Conservation (phyloP, 331 rosid genomes). For the Telfairia occidentalis region DNA sequence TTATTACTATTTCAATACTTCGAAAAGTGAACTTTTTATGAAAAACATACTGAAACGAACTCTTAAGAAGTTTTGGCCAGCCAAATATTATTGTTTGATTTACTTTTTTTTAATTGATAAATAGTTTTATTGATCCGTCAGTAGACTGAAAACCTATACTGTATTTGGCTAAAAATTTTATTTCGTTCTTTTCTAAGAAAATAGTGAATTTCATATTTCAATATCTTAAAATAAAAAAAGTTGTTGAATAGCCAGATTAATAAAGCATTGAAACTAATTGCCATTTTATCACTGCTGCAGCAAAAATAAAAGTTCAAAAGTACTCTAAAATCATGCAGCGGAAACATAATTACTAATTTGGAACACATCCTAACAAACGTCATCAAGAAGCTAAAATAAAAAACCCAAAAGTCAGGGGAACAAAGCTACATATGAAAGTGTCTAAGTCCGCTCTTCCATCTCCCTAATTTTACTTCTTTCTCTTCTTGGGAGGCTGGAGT, state of each 20-base stretch:
- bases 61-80: no score
- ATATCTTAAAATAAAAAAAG: not conserved
- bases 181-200: no score
- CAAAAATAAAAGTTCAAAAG: not conserved
- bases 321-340: conserved; percentile 17
- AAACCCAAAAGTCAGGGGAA: not conserved
- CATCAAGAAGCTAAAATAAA: conserved; percentile 8
- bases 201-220: no score
- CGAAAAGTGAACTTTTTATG: not conserved
- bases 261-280: not conserved
- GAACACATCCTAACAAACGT: conserved; percentile 37
- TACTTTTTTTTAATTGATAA: no score
- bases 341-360: conserved; percentile 36
- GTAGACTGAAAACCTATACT: no score
- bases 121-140: no score
- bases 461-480: conserved; percentile 57
- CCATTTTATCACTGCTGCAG: not conserved
- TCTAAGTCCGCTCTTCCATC: not conserved
- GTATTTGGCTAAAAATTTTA: no score
- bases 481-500: conserved; percentile 91
- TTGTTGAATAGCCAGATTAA: not conserved
- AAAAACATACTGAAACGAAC: no score
- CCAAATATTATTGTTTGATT: no score
- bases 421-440: conserved; percentile 7
- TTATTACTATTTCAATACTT: no score